Percentiles rank a stretch among this genome's conserved stretches.
These are phyloP conservation scores for Canariomyces notabilis DNA, from an alignment of 2,329 filamentous ascomycete genomes.

Conservation along the genomic window DNA sequence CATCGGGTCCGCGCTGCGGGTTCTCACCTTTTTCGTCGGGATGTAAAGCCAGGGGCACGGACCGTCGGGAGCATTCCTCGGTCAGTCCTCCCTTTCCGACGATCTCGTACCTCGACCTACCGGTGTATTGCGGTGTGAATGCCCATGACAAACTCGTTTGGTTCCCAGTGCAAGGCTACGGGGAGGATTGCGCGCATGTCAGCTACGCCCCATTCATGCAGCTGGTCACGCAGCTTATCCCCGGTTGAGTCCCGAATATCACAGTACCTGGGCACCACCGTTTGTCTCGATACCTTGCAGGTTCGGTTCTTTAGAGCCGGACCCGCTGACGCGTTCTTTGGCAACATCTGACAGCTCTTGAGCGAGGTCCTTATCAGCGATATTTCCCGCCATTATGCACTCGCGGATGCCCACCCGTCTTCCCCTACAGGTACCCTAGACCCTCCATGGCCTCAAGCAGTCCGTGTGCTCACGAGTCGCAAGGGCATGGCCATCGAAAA, in stretches of 20 bases:
- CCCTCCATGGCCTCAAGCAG: background rate
- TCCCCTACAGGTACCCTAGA: too few species aligned
- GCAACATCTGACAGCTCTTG: background rate
- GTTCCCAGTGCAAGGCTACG: background rate
- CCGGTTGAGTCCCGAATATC: background rate
- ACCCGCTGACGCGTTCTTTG: constrained; percentile 1
- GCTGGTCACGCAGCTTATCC: background rate
- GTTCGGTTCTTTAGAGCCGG: background rate
- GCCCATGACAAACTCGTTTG: background rate
- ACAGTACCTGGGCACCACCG: too few species aligned
- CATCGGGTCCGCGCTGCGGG: too few species aligned
- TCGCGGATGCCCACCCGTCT: too few species aligned
- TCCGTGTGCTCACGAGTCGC: background rate
- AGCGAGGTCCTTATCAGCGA: background rate
- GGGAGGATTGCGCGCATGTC: background rate
- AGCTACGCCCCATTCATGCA: background rate
- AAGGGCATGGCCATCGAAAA: background rate
- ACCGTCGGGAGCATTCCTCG: background rate
- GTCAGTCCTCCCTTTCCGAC: too few species aligned
- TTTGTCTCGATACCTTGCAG: too few species aligned
- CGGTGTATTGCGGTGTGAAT: background rate
- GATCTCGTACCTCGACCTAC: background rate
- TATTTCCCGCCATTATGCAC: background rate
- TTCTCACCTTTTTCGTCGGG: background rate
- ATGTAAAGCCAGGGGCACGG: background rate